Percentiles rank a stretch among this genome's conserved stretches.
Conservation (phyloP, 306 rosid species). For the Datisca glomerata region DNA sequence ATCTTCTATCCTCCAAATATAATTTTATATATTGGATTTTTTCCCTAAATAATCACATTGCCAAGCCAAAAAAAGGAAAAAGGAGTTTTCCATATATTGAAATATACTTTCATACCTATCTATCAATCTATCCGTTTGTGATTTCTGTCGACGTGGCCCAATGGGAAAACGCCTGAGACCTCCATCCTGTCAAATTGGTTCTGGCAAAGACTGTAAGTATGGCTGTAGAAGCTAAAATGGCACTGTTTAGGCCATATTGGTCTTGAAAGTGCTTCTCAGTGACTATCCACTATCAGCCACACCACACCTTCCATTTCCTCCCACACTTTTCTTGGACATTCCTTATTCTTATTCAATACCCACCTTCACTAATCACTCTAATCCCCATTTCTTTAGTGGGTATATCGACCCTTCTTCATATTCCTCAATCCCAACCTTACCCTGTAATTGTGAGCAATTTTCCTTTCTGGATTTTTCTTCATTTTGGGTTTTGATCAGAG, state of each 20-base stretch:
- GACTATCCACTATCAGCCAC: conserved; percentile 8
- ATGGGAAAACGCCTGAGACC: conserved; percentile 15
- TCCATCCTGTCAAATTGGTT: not conserved
- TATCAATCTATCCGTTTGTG: conserved; percentile 39
- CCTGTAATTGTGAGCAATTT: not conserved
- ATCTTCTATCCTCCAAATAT: too few species aligned
- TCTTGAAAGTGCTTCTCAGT: too few species aligned
- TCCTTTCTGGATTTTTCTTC: conserved; percentile 18
- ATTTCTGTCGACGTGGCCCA: conserved; percentile 76
- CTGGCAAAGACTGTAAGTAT: not conserved
- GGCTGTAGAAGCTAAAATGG: not conserved
- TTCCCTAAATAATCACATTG: too few species aligned
- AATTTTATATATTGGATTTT: too few species aligned
- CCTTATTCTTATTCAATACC: conserved; percentile 2
- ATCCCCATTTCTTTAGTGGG: conserved; percentile 13
- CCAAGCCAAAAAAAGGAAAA: too few species aligned
- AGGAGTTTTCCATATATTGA: too few species aligned
- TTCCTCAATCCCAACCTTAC: not conserved
- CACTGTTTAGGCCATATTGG: too few species aligned
- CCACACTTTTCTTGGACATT: not conserved
- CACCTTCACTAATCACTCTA: conserved; percentile 5
- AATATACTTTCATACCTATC: too few species aligned
- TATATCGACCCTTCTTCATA: conserved; percentile 1
- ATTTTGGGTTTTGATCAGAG: conserved; percentile 5
- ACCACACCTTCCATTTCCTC: conserved; percentile 2